Conservation (phyloP, 2,329 filamentous ascomycete species). For the Fusarium gaditjirri region DNA sequence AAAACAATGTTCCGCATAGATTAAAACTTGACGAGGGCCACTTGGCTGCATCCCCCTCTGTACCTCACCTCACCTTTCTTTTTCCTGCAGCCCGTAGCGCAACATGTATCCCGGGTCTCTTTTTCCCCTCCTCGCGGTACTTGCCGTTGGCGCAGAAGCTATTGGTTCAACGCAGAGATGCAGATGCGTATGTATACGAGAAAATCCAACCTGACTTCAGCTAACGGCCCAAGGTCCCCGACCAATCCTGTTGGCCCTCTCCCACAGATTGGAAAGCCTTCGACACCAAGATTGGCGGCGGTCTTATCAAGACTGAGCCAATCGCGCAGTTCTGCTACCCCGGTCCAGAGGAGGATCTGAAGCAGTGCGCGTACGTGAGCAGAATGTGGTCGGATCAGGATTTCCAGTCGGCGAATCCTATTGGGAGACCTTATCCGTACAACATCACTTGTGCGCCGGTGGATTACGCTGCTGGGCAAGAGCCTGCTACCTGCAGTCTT, state of each 20-base stretch:
- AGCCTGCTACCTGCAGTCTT: conserved; percentile 23
- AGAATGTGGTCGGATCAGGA: conserved; percentile 36
- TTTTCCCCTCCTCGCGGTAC: not conserved
- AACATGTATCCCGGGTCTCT: not conserved
- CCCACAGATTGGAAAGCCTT: conserved; percentile 12
- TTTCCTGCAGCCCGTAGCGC: not conserved
- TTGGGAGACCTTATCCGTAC: conserved; percentile 33
- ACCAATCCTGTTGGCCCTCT: conserved; percentile 27
- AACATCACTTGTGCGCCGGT: conserved; percentile 33
- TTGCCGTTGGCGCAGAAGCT: not conserved
- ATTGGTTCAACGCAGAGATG: not conserved
- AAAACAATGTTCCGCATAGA: not conserved
- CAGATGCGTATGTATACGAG: conserved; percentile 26
- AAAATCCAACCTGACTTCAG: too few relatives aligned
- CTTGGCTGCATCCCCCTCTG: not conserved
- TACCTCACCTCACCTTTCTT: not conserved
- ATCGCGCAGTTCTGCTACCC: conserved; percentile 31
- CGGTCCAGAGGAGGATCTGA: conserved; percentile 13
- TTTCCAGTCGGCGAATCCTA: conserved; percentile 29
- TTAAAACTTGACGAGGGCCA: conserved; percentile 2
- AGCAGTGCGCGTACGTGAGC: conserved; percentile 22
- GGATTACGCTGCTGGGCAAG: conserved; percentile 10
- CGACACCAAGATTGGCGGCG: not conserved
- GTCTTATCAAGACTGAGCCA: conserved; percentile 26
- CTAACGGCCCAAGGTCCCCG: conserved; percentile 16